A percentile compares a stretch with the other conserved stretches of the same genome.
Conservation (phyloP, 805 yeast genomes). For the Candida multigemmis region DNA sequence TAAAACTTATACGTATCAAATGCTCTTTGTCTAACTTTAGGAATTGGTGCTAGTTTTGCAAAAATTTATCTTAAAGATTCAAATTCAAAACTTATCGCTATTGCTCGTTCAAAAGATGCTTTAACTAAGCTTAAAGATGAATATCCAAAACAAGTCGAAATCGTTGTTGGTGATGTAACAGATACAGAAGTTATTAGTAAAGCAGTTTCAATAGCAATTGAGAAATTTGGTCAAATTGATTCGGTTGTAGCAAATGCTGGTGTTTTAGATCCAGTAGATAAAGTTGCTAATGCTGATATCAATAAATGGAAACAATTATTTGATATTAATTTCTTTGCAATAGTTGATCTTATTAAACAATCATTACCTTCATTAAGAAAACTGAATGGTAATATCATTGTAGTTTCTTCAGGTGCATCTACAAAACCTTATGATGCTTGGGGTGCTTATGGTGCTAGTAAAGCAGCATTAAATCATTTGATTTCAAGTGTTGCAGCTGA, state of each 20-base stretch:
- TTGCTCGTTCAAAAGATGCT: slow-evolving; percentile 56
- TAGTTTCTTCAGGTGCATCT: slow-evolving; percentile 88
- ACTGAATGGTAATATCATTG: slow-evolving; percentile 55
- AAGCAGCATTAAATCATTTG: slow-evolving; percentile 83
- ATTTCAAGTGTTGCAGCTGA: slow-evolving; percentile 61
- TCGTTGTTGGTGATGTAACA: slow-evolving; percentile 55
- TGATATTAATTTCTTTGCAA: slow-evolving; percentile 72
- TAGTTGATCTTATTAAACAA: slow-evolving; percentile 47
- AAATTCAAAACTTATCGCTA: slow-evolving; percentile 45
- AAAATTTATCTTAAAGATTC: slow-evolving; percentile 35
- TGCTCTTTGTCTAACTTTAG: slow-evolving; percentile 17
- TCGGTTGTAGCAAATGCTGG: slow-evolving; percentile 77
- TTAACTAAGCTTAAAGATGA: slow-evolving; percentile 32
- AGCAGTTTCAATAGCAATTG: slow-evolving; percentile 37
- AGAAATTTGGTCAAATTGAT: slow-evolving; percentile 48
- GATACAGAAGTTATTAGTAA: slow-evolving; percentile 13
- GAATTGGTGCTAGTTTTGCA: slow-evolving; percentile 78
- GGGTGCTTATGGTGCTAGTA: slow-evolving; percentile 89
- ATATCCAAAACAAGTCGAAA: slow-evolving; percentile 40
- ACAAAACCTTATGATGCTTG: slow-evolving; percentile 56
- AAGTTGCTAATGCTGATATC: slow-evolving; percentile 42
- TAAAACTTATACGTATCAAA: slow-evolving; percentile 2
- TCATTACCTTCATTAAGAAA: slow-evolving; percentile 51
- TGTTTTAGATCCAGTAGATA: slow-evolving; percentile 66
- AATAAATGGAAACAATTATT: slow-evolving; percentile 54